Conservation (phyloP, 2,329 filamentous ascomycete species). For the Neoarthrinium moseri region DNA sequence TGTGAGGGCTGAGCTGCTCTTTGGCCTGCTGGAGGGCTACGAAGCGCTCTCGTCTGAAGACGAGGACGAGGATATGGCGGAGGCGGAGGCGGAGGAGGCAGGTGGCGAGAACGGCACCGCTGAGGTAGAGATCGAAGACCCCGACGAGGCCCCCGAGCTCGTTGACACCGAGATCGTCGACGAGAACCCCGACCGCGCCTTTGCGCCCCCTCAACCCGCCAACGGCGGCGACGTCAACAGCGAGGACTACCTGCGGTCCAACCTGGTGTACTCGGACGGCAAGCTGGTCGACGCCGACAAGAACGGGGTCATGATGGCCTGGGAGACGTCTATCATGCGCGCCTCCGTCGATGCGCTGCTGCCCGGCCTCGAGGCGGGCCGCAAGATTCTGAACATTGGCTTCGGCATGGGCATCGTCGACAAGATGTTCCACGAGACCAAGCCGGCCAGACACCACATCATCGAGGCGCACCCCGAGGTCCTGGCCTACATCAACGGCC, state of each 20-base stretch:
- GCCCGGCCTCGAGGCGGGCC: slow-evolving; percentile 40
- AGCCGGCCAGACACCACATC: slow-evolving; percentile 74
- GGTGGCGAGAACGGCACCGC: slow-evolving; percentile 30
- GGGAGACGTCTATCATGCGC: slow-evolving; percentile 86
- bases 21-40: slow-evolving; percentile 80
- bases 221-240: slow-evolving; percentile 52
- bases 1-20: slow-evolving; percentile 82
- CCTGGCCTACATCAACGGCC: slow-evolving; percentile 56
- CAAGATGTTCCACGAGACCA: slow-evolving; percentile 66
- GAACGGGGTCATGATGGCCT: slow-evolving; percentile 93
- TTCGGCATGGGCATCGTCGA: slow-evolving; percentile 93
- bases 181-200: slow-evolving; percentile 25
- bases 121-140: slow-evolving; percentile 26
- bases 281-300: slow-evolving; percentile 71
- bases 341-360: slow-evolving; percentile 69
- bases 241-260: slow-evolving; percentile 66
- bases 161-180: slow-evolving; percentile 23
- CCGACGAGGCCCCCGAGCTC: slow-evolving; percentile 29
- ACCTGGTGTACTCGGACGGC: slow-evolving; percentile 61
- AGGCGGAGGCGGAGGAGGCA: slow-evolving; percentile 41
- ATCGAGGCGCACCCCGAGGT: slow-evolving; percentile 83
- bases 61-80: slow-evolving; percentile 44
- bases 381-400: slow-evolving; percentile 79
- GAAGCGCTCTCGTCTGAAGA: slow-evolving; percentile 64
- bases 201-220: slow-evolving; percentile 30